A percentile compares a stretch with the other conserved stretches of the same genome.
phyloP scores from a whole-genome alignment of 805 yeast genomes.

The Zygosaccharomyces pseudorouxii region DNA sequence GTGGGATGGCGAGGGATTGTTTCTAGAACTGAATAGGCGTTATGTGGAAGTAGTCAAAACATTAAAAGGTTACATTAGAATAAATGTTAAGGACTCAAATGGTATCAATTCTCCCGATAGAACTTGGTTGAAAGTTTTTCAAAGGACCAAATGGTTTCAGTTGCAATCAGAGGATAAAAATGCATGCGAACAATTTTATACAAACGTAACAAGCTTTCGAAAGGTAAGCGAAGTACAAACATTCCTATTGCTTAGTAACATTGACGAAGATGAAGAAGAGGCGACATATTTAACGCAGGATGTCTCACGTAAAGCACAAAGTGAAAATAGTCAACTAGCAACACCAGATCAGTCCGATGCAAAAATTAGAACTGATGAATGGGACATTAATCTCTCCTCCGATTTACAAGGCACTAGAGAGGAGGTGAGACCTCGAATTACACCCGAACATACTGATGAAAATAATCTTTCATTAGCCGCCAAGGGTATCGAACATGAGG shows the following conservation, averaged over 20 bases:
- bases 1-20: slow-evolving; percentile 17
- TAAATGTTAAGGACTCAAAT: slow-evolving; percentile 3
- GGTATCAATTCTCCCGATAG: slow-evolving; percentile 7
- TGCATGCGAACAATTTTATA: slow-evolving; percentile 6
- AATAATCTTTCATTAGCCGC: not conserved
- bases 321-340: slow-evolving; percentile 10
- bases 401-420: slow-evolving; percentile 5
- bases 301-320: slow-evolving; percentile 4
- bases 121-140: slow-evolving; percentile 7
- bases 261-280: slow-evolving; percentile 9
- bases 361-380: slow-evolving; percentile 14
- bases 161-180: slow-evolving; percentile 6
- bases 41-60: slow-evolving; percentile 9
- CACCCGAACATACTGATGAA: slow-evolving; percentile 4
- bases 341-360: slow-evolving; percentile 20
- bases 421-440: not conserved
- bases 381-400: slow-evolving; percentile 16
- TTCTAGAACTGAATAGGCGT: slow-evolving; percentile 18
- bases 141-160: slow-evolving; percentile 10
- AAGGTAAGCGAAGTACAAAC: slow-evolving; percentile 35
- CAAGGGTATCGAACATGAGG: slow-evolving; percentile 7
- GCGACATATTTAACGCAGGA: not conserved
- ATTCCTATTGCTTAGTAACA: slow-evolving; percentile 24
- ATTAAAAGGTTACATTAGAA: slow-evolving; percentile 14
- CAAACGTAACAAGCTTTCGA: slow-evolving; percentile 13